Conservation (phyloP, 139 green algal genomes). For the Diplosphaera chodatii region DNA sequence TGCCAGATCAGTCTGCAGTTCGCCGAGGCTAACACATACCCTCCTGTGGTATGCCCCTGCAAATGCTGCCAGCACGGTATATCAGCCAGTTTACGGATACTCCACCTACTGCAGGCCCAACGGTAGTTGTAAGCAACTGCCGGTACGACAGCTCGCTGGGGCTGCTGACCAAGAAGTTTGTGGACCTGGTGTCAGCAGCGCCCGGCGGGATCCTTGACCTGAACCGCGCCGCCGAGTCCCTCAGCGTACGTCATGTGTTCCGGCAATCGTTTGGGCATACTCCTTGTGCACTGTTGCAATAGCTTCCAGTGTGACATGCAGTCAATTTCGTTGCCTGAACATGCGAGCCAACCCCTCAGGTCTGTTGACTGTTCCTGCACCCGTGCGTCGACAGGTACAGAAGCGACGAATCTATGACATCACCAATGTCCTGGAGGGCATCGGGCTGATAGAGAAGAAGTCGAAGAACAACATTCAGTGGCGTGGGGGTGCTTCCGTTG, state of each 20-base stretch:
- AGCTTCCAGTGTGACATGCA: too few relatives aligned
- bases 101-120: too few relatives aligned
- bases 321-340: too few relatives aligned
- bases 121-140: constrained; percentile 18
- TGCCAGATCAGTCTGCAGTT: too few relatives aligned
- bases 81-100: too few relatives aligned
- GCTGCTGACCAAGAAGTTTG: constrained; percentile 89
- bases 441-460: constrained; percentile 92
- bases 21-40: too few relatives aligned
- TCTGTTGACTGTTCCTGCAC: too few relatives aligned
- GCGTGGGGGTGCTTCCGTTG: constrained; percentile 19
- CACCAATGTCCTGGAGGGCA: constrained; percentile 97
- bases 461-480: constrained; percentile 84
- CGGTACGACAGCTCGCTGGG: constrained; percentile 80
- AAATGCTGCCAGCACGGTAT: too few relatives aligned
- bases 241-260: constrained; percentile 48
- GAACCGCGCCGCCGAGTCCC: constrained; percentile 77
- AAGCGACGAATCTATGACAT: constrained; percentile 99
- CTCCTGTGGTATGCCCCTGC: too few relatives aligned
- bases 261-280: not conserved
- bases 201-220: constrained; percentile 78
- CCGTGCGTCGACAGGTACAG: constrained; percentile 65
- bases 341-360: not conserved
- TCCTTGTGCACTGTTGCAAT: too few relatives aligned
- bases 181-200: constrained; percentile 71